A percentile compares a stretch with the other conserved stretches of the same genome.
phyloP scores from a whole-genome alignment of 306 rosid genomes.

The Fagus sylvatica region DNA sequence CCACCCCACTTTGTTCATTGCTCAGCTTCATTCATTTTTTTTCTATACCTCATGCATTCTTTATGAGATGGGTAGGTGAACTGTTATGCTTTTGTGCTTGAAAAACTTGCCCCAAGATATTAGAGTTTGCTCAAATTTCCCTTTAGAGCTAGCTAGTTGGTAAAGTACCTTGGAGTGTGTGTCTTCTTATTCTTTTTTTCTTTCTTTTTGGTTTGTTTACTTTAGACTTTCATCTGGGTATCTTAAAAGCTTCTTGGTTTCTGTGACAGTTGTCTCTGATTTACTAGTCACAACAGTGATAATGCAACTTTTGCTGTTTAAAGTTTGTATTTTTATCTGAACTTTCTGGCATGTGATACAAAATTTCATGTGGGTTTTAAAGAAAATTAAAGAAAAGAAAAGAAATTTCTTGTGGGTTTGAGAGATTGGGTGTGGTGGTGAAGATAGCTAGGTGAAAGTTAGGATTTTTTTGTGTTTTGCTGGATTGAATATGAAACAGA shows the following conservation, averaged over 20 bases:
- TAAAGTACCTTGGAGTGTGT: slow-evolving; percentile 57
- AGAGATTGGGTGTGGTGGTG: slow-evolving; percentile 19
- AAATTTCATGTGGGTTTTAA: slow-evolving; percentile 32
- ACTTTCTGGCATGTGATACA: slow-evolving; percentile 23
- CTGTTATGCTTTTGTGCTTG: background rate
- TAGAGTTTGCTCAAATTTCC: slow-evolving; percentile 27
- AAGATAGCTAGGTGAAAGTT: slow-evolving; percentile 4
- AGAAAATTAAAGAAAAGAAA: background rate
- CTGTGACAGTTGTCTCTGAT: slow-evolving; percentile 33
- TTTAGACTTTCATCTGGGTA: slow-evolving; percentile 14
- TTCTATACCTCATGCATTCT: background rate
- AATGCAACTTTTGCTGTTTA: slow-evolving; percentile 34
- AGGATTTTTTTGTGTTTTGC: background rate
- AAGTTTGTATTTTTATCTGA: slow-evolving; percentile 27
- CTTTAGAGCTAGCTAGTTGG: slow-evolving; percentile 21
- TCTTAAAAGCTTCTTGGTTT: slow-evolving; percentile 45
- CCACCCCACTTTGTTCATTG: background rate
- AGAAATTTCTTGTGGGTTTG: slow-evolving; percentile 33
- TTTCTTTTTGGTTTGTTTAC: slow-evolving; percentile 1
- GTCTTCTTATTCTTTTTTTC: slow-evolving; percentile 38
- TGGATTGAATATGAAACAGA: slow-evolving; percentile 49
- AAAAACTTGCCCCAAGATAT: background rate
- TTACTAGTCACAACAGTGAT: slow-evolving; percentile 37
- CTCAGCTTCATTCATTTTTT: too few relatives aligned
- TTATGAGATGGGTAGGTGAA: background rate